Evolutionary conservation across 306 rosid genomes (phyloP).

Genomic region (Cucurbita moschata): DNA sequence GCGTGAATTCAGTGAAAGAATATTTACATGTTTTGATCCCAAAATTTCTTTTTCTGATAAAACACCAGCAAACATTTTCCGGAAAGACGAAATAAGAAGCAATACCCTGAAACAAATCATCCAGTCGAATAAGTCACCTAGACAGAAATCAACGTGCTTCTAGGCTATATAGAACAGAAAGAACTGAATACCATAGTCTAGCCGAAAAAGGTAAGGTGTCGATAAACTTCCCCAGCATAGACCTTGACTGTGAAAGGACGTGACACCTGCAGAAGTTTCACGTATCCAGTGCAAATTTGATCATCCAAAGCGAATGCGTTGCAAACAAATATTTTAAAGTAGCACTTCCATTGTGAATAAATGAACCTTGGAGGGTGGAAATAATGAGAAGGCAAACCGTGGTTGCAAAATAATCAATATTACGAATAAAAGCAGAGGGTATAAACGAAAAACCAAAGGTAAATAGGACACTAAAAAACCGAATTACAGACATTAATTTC

Average conservation of each 20-base stretch:
- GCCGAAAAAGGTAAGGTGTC: conserved; percentile 67
- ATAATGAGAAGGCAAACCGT: background rate
- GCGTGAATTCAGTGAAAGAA: conserved; percentile 10
- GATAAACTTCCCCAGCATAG: conserved; percentile 55
- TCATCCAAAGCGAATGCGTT: background rate
- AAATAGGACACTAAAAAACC: background rate
- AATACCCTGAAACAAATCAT: conserved; percentile 56
- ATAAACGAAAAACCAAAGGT: background rate
- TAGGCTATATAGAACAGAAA: background rate
- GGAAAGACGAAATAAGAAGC: conserved; percentile 52
- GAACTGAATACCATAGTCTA: conserved; percentile 55
- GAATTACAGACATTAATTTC: background rate
- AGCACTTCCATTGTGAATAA: background rate
- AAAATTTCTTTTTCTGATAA: conserved; percentile 60
- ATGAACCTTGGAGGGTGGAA: background rate
- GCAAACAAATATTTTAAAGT: background rate
- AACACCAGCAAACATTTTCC: conserved; percentile 56
- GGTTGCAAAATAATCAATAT: background rate
- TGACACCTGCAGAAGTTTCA: conserved; percentile 52
- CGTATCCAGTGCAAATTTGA: background rate
- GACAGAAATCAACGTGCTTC: background rate
- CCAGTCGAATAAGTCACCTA: conserved; percentile 8
- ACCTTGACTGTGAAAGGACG: conserved; percentile 36
- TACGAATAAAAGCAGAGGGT: background rate
- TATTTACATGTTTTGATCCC: conserved; percentile 75